A percentile compares a stretch with the other conserved stretches of the same genome.
Evolutionary conservation across 2,329 filamentous ascomycete species (phyloP).

Genomic region (Zasmidium citrigriseum): DNA sequence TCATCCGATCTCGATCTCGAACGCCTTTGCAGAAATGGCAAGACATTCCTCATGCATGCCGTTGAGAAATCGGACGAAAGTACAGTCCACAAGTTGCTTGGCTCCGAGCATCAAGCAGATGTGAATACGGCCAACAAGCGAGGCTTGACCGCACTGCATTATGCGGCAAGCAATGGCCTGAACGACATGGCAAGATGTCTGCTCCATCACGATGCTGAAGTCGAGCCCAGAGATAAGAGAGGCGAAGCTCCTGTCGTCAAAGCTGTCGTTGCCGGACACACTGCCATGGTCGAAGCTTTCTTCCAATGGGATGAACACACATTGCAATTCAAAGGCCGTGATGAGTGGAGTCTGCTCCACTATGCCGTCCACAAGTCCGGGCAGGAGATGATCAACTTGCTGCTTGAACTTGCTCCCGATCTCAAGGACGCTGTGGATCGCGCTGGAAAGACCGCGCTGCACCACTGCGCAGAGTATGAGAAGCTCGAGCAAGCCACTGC

Average conservation of each 20-base stretch:
- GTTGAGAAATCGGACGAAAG: conserved; percentile 20
- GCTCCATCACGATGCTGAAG: conserved; percentile 18
- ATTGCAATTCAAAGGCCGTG: conserved; percentile 14
- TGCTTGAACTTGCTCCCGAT: conserved; percentile 21
- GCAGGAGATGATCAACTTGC: conserved; percentile 15
- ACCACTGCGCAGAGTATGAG: conserved; percentile 21
- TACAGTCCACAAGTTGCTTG: conserved; percentile 21
- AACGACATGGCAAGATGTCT: conserved; percentile 23
- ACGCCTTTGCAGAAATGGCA: conserved; percentile 15
- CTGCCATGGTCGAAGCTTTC: conserved; percentile 16
- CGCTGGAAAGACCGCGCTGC: conserved; percentile 22
- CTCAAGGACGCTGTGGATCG: conserved; percentile 21
- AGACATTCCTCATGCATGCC: conserved; percentile 24
- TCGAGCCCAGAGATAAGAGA: conserved; percentile 17
- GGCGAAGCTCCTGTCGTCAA: conserved; percentile 21
- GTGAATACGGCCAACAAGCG: conserved; percentile 16
- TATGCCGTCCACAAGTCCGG: conserved; percentile 15
- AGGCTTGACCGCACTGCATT: conserved; percentile 21
- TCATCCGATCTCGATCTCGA: conserved; percentile 17
- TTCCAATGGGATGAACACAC: conserved; percentile 12
- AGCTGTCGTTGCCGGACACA: conserved; percentile 20
- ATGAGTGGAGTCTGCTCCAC: conserved; percentile 24
- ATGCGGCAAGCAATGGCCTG: conserved; percentile 16
- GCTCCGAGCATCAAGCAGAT: conserved; percentile 20
- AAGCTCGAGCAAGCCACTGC: conserved; percentile 14